Percentiles rank a stretch among this genome's conserved stretches.
phyloP scores from a whole-genome alignment of 352 stramenopile species.

The Halophytophthora polymorphica region DNA sequence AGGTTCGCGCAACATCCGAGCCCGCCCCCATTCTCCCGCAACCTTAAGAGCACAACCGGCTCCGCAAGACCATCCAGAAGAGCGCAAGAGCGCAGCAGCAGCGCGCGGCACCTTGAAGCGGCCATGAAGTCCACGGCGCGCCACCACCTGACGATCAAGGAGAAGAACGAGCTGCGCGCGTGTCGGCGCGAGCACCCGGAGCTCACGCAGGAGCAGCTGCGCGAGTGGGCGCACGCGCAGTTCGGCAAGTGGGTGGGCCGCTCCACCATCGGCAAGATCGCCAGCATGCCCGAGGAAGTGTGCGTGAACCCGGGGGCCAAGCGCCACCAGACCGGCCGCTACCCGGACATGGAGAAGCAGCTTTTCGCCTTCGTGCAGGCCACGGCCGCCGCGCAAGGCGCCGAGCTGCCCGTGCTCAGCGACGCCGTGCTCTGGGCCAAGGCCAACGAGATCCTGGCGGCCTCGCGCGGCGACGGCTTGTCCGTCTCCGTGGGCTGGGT shows the following conservation, averaged over 20 bases:
- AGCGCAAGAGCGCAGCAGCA: conserved; percentile 18
- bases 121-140: conserved; percentile 8
- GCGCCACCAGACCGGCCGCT: conserved; percentile 31
- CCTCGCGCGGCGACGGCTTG: conserved; percentile 16
- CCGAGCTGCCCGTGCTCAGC: conserved; percentile 7
- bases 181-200: conserved; percentile 20
- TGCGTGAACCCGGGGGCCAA: conserved; percentile 30
- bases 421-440: conserved; percentile 28
- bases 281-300: conserved; percentile 19
- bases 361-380: conserved; percentile 15
- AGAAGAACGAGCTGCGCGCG: conserved; percentile 29
- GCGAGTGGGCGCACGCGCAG: conserved; percentile 21
- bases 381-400: background rate
- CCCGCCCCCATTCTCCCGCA: too few species aligned
- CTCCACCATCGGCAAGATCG: conserved; percentile 30
- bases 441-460: conserved; percentile 34
- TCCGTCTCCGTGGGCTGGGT: conserved; percentile 30
- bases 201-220: conserved; percentile 32
- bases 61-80: background rate
- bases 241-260: conserved; percentile 29
- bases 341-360: conserved; percentile 28
- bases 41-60: background rate
- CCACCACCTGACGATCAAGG: conserved; percentile 32
- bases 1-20: too few species aligned
- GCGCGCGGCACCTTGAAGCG: conserved; percentile 3